Evolutionary conservation across 805 yeast species (phyloP).

Genomic region (Candida palmyrensis): DNA sequence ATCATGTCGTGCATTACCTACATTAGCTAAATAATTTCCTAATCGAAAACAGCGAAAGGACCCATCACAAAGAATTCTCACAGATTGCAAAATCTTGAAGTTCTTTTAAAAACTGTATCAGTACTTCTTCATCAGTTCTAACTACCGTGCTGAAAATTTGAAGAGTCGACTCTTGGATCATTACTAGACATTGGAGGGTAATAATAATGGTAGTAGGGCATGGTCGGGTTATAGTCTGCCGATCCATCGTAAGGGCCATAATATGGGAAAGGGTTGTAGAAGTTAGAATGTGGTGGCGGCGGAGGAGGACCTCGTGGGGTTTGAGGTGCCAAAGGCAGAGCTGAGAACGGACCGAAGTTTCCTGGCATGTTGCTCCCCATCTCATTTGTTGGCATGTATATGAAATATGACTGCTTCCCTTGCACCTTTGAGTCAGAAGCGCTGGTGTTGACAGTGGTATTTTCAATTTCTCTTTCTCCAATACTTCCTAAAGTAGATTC

Average conservation of each 20-base stretch:
- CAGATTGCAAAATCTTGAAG: too few relatives aligned
- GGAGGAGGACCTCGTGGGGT: slow-evolving; percentile 13
- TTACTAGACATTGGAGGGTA: slow-evolving; percentile 12
- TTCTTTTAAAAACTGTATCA: too few relatives aligned
- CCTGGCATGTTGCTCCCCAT: slow-evolving; percentile 3
- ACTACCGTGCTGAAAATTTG: too few relatives aligned
- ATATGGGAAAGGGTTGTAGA: slow-evolving; percentile 24
- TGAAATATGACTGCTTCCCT: slow-evolving; percentile 10
- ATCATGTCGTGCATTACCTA: too few relatives aligned
- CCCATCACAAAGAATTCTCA: too few relatives aligned
- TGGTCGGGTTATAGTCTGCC: slow-evolving; percentile 13
- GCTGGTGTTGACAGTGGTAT: slow-evolving; percentile 2
- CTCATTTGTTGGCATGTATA: slow-evolving; percentile 14
- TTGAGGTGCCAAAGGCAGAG: too few relatives aligned
- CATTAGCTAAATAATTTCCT: too few relatives aligned
- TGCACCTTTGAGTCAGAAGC: neutral
- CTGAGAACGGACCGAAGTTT: neutral
- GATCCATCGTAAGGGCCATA: slow-evolving; percentile 16
- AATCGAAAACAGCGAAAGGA: too few relatives aligned
- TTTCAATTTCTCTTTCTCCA: slow-evolving; percentile 2
- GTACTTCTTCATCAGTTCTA: too few relatives aligned
- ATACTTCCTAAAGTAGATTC: slow-evolving; percentile 1
- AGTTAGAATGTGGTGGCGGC: slow-evolving; percentile 18
- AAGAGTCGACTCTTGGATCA: too few relatives aligned
- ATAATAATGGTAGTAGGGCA: slow-evolving; percentile 24